Evolutionary conservation across 768 basidiomycete species (phyloP), one percentile per base, ranked within the genome.

Genomic region (Termitomyces sp.): DNA sequence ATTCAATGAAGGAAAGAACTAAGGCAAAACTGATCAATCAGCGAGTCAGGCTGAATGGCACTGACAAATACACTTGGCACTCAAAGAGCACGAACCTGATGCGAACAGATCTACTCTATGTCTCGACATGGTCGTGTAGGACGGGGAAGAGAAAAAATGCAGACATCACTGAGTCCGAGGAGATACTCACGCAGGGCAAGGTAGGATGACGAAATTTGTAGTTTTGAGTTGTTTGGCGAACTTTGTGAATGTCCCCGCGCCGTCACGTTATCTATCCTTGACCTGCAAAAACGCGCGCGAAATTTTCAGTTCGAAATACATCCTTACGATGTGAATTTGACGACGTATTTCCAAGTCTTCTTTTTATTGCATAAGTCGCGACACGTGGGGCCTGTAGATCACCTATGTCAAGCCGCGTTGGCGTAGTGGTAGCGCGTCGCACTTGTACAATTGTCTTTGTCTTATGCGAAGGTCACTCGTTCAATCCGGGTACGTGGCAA

Each of bases 91-190:
- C 83, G 71, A 74, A 81, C 84, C 76, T 77, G 85, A 85, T 85
- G 85, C 84, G 84, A 86, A 88, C 84, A 80, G 78, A 86, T 83
- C 69, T 68, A 65, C 86, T 87, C 87, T 89, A 71, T 82, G 77
- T 70, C 87, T 89, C 88, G 84, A 77, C 89, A 90, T 85, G 82
- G 89, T 90, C 88, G 88, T 86, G 68, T 90, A 90, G 73, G 88
- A 86, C 87, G 88, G 88, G 88, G 88, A 90, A 90, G 88, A 90
- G 87, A 90, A 90, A 81, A 78, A 79, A 78, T n/a, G n/a, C n/a
- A n/a, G n/a, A n/a, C n/a, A n/a, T n/a, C n/a, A n/a, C n/a, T n/a
- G n/a, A n/a, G n/a, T n/a, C n/a, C n/a, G 26, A 26, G 22, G 5
- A 14, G 9, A 24, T 16, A 55, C 58, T 59, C 48, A 59, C 58